Conservation (phyloP, 495 filamentous ascomycete species). For the Terfezia boudieri region DNA sequence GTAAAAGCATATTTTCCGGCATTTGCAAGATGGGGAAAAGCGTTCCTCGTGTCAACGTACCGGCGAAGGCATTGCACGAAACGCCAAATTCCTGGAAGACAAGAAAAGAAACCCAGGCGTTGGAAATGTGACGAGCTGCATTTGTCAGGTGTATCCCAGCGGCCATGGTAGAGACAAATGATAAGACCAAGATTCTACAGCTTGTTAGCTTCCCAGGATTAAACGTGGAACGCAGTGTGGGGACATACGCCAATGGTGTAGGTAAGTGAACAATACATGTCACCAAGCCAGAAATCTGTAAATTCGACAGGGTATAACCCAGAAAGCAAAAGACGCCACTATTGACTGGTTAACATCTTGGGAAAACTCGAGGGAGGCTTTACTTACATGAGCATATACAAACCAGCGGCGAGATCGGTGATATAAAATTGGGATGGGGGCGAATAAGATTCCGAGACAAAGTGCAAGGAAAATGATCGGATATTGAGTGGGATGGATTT, state of each 20-base stretch:
- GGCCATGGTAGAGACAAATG: slow-evolving; percentile 69
- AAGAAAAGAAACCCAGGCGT: slow-evolving; percentile 66
- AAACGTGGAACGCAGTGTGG: neutral
- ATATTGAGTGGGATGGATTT: slow-evolving; percentile 58
- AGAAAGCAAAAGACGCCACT: slow-evolving; percentile 69
- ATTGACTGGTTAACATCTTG: slow-evolving; percentile 6
- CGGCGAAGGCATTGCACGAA: slow-evolving; percentile 76
- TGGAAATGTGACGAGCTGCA: slow-evolving; percentile 78
- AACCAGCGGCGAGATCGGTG: slow-evolving; percentile 63
- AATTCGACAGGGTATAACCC: slow-evolving; percentile 89
- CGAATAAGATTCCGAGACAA: slow-evolving; percentile 41
- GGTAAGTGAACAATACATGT: slow-evolving; percentile 89
- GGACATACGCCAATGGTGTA: slow-evolving; percentile 64
- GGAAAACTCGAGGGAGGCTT: neutral
- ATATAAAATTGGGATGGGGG: slow-evolving; percentile 53
- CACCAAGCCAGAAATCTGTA: slow-evolving; percentile 88
- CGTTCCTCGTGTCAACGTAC: slow-evolving; percentile 64
- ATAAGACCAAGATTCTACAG: slow-evolving; percentile 66
- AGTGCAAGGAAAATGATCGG: slow-evolving; percentile 60
- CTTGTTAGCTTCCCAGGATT: slow-evolving; percentile 12
- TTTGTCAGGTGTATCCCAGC: slow-evolving; percentile 44
- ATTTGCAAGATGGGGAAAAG: slow-evolving; percentile 84
- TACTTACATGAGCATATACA: slow-evolving; percentile 55
- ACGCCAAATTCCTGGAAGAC: slow-evolving; percentile 69
- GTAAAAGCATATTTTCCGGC: slow-evolving; percentile 77